Evolutionary conservation across 1,284 basidiomycete genomes (phyloP), one percentile per base, ranked within the genome.

Genomic region (Apiotrichum brassicae): DNA sequence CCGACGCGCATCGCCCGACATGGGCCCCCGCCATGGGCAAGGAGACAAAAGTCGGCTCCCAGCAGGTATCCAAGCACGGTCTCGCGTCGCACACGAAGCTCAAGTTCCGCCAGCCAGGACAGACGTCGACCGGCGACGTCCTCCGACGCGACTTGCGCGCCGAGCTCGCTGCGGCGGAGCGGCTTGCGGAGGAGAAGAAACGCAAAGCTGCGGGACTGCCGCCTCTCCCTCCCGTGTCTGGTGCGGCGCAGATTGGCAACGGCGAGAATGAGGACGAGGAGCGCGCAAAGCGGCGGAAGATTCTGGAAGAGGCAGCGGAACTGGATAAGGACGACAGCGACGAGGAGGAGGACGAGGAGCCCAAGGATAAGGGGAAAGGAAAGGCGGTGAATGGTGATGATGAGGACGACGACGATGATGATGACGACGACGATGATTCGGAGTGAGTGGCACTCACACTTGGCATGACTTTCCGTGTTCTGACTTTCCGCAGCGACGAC

Each of bases 31-130:
- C 71, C 3, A 63, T 66, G 56, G 73, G 73, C 20, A 57, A 65
- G 38, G 73, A 75, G 56, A 66, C 67, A 60, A 91, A 89, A 70
- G 85, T 85, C 12, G 88, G 87, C 49, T 90, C 89, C 40, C 82
- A 87, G 56, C 87, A 91, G 68, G 87, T 85, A 74, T 91, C 88
- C 14, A 85, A 87, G 64, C 81, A 86, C 51, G 88, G 93, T 68
- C 86, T 94, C 79, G 87, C 92, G 4, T 79, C 87, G 4, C 87
- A 95, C 70, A 97, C 91, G 1, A 93, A 93, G 74, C 84, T 97
- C 57, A 97, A 97, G 77, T 97, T 95, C 75, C 82, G 92, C 25
- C 87, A 92, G 77, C 81, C 84, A 2, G 89, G 89, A 5, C 89
- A 93, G 71, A 90, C 86, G 0, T 83, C 84, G 1, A 68, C 78